phyloP scores from a whole-genome alignment of 2,329 filamentous ascomycete genomes.

The Hypoxylon sp. region DNA sequence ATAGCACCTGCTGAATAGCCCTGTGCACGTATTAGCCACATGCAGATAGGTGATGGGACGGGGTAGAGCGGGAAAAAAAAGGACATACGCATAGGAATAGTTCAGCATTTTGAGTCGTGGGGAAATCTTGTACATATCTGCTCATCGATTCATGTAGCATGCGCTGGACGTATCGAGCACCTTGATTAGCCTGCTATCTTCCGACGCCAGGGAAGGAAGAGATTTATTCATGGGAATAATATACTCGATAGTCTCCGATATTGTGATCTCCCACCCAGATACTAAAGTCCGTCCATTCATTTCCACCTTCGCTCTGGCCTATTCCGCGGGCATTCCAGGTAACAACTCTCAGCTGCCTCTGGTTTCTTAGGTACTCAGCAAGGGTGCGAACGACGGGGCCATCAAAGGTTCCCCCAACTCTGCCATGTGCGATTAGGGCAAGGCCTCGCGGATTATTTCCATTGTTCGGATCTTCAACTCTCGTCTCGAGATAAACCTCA shows the following conservation, averaged over 20 bases:
- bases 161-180: conserved; percentile 12
- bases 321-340: conserved; percentile 44
- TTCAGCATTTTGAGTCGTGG: conserved; percentile 10
- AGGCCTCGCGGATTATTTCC: conserved; percentile 32
- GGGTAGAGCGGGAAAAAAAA: background rate
- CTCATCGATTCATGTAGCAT: conserved; percentile 40
- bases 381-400: conserved; percentile 39
- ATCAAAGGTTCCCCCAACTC: conserved; percentile 38
- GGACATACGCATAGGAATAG: conserved; percentile 42
- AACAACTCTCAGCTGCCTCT: conserved; percentile 38
- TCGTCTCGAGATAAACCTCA: conserved; percentile 37
- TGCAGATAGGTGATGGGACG: background rate
- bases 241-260: conserved; percentile 38
- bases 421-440: conserved; percentile 42
- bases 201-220: background rate
- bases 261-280: conserved; percentile 38
- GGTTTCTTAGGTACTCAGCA: conserved; percentile 39
- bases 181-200: conserved; percentile 5
- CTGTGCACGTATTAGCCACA: conserved; percentile 26
- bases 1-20: conserved; percentile 44
- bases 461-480: conserved; percentile 38
- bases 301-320: conserved; percentile 34
- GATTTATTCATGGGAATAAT: background rate
- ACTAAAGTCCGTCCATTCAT: conserved; percentile 37
- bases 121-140: conserved; percentile 35